Percentiles rank a stretch among this genome's conserved stretches.
Conservation (phyloP, 108 stramenopile genomes). For the Ochromonas danica region DNA sequence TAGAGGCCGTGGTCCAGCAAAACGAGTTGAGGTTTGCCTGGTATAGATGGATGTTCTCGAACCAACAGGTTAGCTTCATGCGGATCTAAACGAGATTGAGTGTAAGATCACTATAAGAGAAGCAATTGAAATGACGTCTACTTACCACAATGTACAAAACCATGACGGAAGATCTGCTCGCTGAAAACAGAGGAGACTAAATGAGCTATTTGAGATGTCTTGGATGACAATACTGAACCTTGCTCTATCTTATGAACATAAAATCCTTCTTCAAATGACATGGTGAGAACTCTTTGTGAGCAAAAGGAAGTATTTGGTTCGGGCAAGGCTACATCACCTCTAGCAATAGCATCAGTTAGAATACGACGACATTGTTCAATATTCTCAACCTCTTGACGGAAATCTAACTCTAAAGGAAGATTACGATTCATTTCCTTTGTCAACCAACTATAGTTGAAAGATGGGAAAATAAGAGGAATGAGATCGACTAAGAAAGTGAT, state of each 20-base stretch:
- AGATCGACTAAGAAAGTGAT: slow-evolving; percentile 65
- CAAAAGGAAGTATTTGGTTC: slow-evolving; percentile 66
- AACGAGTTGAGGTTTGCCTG: slow-evolving; percentile 73
- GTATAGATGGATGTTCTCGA: slow-evolving; percentile 60
- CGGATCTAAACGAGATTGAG: no score
- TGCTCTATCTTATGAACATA: slow-evolving; percentile 70
- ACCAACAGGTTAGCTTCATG: slow-evolving; percentile 87
- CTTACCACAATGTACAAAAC: slow-evolving; percentile 34
- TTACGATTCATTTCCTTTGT: slow-evolving; percentile 87
- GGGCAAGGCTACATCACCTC: slow-evolving; percentile 69
- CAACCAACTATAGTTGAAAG: slow-evolving; percentile 88
- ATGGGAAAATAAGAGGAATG: slow-evolving; percentile 70
- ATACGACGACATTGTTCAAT: slow-evolving; percentile 62
- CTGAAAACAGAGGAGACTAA: slow-evolving; percentile 50
- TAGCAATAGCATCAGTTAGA: slow-evolving; percentile 39
- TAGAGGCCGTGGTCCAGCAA: slow-evolving; percentile 90
- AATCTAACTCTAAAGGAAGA: slow-evolving; percentile 84
- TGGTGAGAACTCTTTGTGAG: slow-evolving; percentile 75
- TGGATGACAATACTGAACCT: slow-evolving; percentile 53
- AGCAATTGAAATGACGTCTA: slow-evolving; percentile 48
- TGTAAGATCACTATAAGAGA: slow-evolving; percentile 83
- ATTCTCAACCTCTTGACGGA: slow-evolving; percentile 80
- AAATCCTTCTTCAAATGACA: slow-evolving; percentile 89
- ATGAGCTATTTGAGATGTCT: slow-evolving; percentile 35
- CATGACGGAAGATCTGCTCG: slow-evolving; percentile 45